Conservation (phyloP, 148 eudicot genomes). For the Vaccinium darrowii region DNA sequence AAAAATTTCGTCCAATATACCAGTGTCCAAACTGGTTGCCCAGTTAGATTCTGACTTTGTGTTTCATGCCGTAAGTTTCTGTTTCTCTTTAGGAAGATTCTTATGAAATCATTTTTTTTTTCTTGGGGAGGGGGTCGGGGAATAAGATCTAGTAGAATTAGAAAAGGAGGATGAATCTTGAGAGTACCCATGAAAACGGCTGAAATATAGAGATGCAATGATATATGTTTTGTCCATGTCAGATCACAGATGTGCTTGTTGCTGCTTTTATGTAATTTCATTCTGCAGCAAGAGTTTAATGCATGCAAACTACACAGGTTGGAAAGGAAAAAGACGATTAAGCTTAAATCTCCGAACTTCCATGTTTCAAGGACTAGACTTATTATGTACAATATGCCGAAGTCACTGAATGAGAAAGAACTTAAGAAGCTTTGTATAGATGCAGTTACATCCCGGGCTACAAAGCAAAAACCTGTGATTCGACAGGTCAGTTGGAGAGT, state of each 20-base stretch:
- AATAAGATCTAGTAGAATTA: not conserved
- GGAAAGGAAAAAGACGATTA: slow-evolving; percentile 66
- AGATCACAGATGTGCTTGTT: not conserved
- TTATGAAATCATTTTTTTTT: not conserved
- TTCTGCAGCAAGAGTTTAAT: slow-evolving; percentile 12
- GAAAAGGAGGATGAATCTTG: not conserved
- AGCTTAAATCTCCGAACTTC: slow-evolving; percentile 87
- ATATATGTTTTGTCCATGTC: not conserved
- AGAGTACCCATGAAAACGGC: not conserved
- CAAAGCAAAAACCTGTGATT: slow-evolving; percentile 79
- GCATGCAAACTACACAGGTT: slow-evolving; percentile 47
- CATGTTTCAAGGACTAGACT: slow-evolving; percentile 90
- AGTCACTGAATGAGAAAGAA: slow-evolving; percentile 64
- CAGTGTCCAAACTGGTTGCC: not conserved
- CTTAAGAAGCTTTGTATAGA: slow-evolving; percentile 64
- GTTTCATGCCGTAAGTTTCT: not conserved
- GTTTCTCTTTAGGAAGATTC: not conserved
- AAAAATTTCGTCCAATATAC: not conserved
- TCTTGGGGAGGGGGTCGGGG: not conserved
- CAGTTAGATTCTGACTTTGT: not conserved
- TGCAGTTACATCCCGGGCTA: slow-evolving; percentile 86
- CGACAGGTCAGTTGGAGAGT: slow-evolving; percentile 59
- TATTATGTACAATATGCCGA: slow-evolving; percentile 84
- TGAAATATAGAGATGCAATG: not conserved
- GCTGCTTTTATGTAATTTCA: not conserved